These are phyloP conservation scores for Physcia stellaris DNA, from an alignment of 495 filamentous ascomycete genomes.

Conservation along the genomic window DNA sequence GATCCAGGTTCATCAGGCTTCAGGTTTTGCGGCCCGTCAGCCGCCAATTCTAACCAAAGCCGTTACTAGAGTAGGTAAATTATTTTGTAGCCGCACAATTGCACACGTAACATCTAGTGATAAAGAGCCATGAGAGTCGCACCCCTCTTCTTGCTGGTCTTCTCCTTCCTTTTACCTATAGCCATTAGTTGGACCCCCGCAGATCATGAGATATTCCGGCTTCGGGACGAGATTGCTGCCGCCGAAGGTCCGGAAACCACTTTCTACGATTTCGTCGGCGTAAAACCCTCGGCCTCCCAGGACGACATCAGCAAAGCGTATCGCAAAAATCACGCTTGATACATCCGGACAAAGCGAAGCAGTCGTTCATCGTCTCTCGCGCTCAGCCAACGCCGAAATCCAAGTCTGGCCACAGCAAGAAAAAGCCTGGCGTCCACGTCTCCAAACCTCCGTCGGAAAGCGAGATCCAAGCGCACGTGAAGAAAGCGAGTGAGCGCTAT, in stretches of 20 bases:
- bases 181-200: constrained; percentile 1
- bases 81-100: too few relatives aligned
- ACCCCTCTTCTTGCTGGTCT: too few relatives aligned
- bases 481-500: constrained; percentile 66
- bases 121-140: too few relatives aligned
- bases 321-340: constrained; percentile 68
- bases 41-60: too few relatives aligned
- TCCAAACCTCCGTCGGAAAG: constrained; percentile 54
- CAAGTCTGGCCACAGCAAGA: constrained; percentile 35
- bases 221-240: constrained; percentile 69
- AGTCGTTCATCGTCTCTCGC: constrained; percentile 60
- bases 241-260: constrained; percentile 68
- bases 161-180: constrained; percentile 6
- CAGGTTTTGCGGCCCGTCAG: too few relatives aligned
- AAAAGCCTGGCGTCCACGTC: constrained; percentile 51
- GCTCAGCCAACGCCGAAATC: constrained; percentile 41
- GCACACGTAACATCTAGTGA: too few relatives aligned
- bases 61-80: too few relatives aligned
- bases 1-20: too few relatives aligned
- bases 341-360: constrained; percentile 92
- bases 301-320: constrained; percentile 91
- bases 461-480: constrained; percentile 61
- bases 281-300: constrained; percentile 56
- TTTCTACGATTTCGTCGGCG: constrained; percentile 90
- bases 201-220: constrained; percentile 97